Evolutionary conservation across 2,329 filamentous ascomycete genomes (phyloP), one percentile per base, ranked within the genome.

Genomic region (Fusarium begoniae): DNA sequence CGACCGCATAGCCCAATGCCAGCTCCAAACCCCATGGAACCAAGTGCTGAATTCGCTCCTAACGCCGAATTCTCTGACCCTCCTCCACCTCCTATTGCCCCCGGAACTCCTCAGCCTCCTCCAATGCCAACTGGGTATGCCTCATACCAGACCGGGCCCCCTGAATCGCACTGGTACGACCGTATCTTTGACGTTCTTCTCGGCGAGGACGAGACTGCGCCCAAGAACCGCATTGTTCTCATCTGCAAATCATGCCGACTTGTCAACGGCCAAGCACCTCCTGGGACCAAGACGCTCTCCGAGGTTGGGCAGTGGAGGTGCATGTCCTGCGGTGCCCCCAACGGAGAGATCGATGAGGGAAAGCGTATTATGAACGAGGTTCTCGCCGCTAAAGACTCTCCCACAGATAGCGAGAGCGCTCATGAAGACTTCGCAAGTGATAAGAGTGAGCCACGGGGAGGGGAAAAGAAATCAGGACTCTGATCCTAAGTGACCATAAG

Each of bases 231-330:
- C 24, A 90, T 98, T 66, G 96, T 91, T 13, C 86, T 99, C 73
- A 94, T 99, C 63, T 99, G 96, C 83, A 83, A 86, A 38, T 87
- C 89, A 44, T 99, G 96, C 81, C 89, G 94, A 37, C 88, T 98
- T 4, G 95, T 99, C 54, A 99, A 99, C 80, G 96, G 97, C 1
- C 96, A 98, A 81, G 96, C 96, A 8, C 95, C 96, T 4, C 96
- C 96, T 0, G 96, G 96, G 3, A 92, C 93, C 1, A 92, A 90
- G 75, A 90, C 87, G 1, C 84, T 96, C 3, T 90, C 93, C 44
- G 95, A 98, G 58, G 79, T 99, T 2, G 96, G 96, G 5, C 87
- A 87, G 70, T 99, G 96, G 96, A 91, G 92, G 69, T 99, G 96
- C 82, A 93, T 94, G 80, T 90, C 90, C n/a, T 99, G 96, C 79